Evolutionary conservation across 2,329 filamentous ascomycete genomes (phyloP).

Genomic region (Colletotrichum theobromicola): DNA sequence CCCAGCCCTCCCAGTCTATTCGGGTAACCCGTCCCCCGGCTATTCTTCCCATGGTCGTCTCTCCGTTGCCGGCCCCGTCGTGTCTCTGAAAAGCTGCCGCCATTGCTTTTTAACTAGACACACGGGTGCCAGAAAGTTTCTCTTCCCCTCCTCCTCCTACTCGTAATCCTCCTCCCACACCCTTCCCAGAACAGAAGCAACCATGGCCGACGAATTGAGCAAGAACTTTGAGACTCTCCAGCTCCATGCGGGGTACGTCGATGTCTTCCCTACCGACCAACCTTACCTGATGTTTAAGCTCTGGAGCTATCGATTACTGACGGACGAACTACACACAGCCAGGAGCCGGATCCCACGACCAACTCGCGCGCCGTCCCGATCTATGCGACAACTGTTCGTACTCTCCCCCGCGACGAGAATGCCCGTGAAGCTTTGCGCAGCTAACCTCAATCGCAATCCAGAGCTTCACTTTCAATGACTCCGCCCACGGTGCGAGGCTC

Average conservation of each 20-base stretch:
- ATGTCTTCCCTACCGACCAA: not conserved
- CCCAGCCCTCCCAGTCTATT: not conserved
- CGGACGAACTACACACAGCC: constrained; percentile 52
- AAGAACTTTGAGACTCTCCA: constrained; percentile 84
- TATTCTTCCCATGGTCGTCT: not conserved
- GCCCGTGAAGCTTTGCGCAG: not conserved
- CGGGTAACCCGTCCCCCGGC: not conserved
- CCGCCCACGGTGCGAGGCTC: constrained; percentile 89
- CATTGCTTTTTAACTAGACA: not conserved
- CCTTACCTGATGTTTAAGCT: not conserved
- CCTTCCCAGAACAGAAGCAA: not conserved
- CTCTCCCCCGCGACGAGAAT: not conserved
- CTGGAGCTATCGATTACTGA: constrained; percentile 2
- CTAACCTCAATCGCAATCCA: constrained; percentile 35
- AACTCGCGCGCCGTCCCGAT: constrained; percentile 93
- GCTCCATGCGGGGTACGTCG: constrained; percentile 78
- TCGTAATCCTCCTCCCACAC: not conserved
- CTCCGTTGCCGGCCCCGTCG: constrained; percentile 15
- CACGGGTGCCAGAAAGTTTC: not conserved
- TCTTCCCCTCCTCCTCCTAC: not conserved
- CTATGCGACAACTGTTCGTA: constrained; percentile 77
- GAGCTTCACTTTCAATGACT: constrained; percentile 96
- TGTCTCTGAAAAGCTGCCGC: not conserved
- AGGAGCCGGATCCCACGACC: constrained; percentile 79
- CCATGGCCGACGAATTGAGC: constrained; percentile 52